Base-by-base conservation (phyloP, 768 basidiomycete genomes). In the Termitomyces sp. region DNA sequence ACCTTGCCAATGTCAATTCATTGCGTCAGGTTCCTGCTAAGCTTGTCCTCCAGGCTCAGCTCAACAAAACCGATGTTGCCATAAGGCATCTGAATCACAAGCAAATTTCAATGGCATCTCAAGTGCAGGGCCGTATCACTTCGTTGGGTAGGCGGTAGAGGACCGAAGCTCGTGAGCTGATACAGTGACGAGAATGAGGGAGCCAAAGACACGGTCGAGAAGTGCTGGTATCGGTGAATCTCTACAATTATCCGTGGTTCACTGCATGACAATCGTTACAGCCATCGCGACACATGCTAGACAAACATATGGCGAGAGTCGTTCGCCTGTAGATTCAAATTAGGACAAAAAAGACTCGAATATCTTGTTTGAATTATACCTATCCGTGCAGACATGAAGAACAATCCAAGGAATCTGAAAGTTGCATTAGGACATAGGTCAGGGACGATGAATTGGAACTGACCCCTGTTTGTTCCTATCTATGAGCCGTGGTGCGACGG, bases 391-490 rank as follows among this genome's bases (percentile, higher is more conserved):
- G 86, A 90, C 82, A 94, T 99, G 82, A 90, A 98, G 71, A 98
- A 89, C 10, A 98, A 70, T 6, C 96, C 96, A 26, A 90, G 75
- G 70, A 98, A 93, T 5, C 96, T 98, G 56, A 26, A 36, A 38
- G 38, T 16, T 18, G 24, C 43, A 11, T 26, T 57, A 58, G 52
- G 22, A n/a, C 26, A 28, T n/a, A 46, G 32, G 51, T 7, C 33
- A 46, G 4, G 11, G 14, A 33, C 14, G 33, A 28, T 24, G 40
- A 44, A 13, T 36, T 32, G n/a, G 35, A 5, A 67, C 82, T 62
- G 64, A 96, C 96, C 97, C 96, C 72, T 93, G 81, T 73, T 94
- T 94, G 71, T 98, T 98, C 62, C 90, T 79, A 71, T 99, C 97
- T 13, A 98, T 81, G 5, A 98, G 76, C 26, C 92, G 81, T 11